Percentiles rank a stretch among this genome's conserved stretches.
phyloP scores from a whole-genome alignment of 2,329 filamentous ascomycete species.

The Paecilomyces dactylethromorphus region DNA sequence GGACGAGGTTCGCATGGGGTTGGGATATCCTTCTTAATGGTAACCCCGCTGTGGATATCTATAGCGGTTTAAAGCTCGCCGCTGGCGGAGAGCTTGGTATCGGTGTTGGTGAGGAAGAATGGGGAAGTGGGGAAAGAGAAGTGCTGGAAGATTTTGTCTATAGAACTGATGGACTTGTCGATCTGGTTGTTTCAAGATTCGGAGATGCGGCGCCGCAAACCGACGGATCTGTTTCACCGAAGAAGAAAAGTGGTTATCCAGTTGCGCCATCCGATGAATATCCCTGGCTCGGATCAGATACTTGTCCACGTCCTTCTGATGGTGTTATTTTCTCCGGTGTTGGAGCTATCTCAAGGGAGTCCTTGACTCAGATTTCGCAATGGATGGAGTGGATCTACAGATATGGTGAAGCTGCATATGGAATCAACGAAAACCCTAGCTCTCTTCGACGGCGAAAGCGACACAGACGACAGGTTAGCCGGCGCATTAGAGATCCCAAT shows the following conservation, averaged over 20 bases:
- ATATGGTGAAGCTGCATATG: slow-evolving; percentile 79
- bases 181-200: slow-evolving; percentile 82
- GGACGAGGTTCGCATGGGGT: slow-evolving; percentile 58
- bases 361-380: slow-evolving; percentile 64
- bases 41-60: slow-evolving; percentile 74
- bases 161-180: slow-evolving; percentile 75
- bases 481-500: slow-evolving; percentile 13
- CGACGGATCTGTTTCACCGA: slow-evolving; percentile 11
- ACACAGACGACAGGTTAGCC: slow-evolving; percentile 18
- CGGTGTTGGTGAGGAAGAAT: slow-evolving; percentile 91
- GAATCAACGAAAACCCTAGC: slow-evolving; percentile 70
- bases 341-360: slow-evolving; percentile 64
- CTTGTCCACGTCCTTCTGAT: slow-evolving; percentile 63
- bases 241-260: slow-evolving; percentile 8
- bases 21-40: slow-evolving; percentile 92
- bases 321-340: slow-evolving; percentile 81
- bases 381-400: slow-evolving; percentile 88
- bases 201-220: slow-evolving; percentile 48
- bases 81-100: slow-evolving; percentile 87
- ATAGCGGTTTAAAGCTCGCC: slow-evolving; percentile 78
- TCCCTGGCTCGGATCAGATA: slow-evolving; percentile 71
- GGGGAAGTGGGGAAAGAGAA: slow-evolving; percentile 87
- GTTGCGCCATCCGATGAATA: slow-evolving; percentile 18
- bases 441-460: slow-evolving; percentile 50
- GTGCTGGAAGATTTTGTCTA: slow-evolving; percentile 83